A percentile compares a stretch with the other conserved stretches of the same genome.
Conservation (phyloP, 768 basidiomycete genomes). For the Auricularia cornea region DNA sequence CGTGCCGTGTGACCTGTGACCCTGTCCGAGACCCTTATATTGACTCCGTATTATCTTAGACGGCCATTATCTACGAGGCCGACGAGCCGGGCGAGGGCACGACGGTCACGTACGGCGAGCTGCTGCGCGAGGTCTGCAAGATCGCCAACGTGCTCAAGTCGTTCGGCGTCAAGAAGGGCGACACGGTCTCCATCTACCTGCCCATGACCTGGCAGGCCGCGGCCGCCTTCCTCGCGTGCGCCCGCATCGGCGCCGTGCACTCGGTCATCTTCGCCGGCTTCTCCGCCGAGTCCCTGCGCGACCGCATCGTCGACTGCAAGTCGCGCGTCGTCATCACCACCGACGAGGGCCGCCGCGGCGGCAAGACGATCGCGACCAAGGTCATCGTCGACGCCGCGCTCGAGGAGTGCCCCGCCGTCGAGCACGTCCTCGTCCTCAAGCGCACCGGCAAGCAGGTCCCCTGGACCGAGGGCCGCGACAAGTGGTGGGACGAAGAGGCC, state of each 20-base stretch:
- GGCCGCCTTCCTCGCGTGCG: conserved; percentile 95
- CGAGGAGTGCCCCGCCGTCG: conserved; percentile 72
- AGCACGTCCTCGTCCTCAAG: conserved; percentile 84
- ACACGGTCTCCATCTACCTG: conserved; percentile 86
- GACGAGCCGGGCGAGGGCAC: conserved; percentile 82
- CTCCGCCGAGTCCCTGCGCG: conserved; percentile 87
- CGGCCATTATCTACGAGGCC: conserved; percentile 96
- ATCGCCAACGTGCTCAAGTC: conserved; percentile 88
- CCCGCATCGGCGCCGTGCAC: conserved; percentile 92
- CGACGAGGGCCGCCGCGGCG: conserved; percentile 90
- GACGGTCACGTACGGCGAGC: conserved; percentile 71
- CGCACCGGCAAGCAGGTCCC: conserved; percentile 78
- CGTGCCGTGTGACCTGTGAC: too few species aligned
- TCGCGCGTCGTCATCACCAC: conserved; percentile 89
- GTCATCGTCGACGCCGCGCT: conserved; percentile 89
- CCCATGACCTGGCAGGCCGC: conserved; percentile 96
- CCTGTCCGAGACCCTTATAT: too few species aligned
- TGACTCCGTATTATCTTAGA: conserved; percentile 33
- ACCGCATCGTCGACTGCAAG: conserved; percentile 83
- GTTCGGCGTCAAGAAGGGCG: conserved; percentile 90
- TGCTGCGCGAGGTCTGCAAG: conserved; percentile 81
- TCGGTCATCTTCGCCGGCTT: conserved; percentile 98
- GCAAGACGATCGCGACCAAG: conserved; percentile 91
- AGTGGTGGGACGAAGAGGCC: conserved; percentile 95
- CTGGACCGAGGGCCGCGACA: conserved; percentile 77